These are phyloP conservation scores for Curvularia hawaiiensis DNA, from an alignment of 2,329 filamentous ascomycete genomes.

Conservation along the genomic window DNA sequence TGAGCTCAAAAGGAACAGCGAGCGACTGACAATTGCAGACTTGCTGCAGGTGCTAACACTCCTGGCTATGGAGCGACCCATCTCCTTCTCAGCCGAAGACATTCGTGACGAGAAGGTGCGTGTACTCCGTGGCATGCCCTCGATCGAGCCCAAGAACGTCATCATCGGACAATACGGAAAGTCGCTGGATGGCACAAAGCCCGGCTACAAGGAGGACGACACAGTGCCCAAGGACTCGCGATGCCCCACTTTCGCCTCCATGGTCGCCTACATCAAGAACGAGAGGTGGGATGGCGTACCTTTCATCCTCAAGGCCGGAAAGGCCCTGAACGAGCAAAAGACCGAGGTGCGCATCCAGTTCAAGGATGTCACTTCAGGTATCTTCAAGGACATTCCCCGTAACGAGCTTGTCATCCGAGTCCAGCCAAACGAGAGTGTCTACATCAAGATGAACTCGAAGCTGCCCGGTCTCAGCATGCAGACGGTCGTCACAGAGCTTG, in stretches of 20 bases:
- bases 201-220: conserved; percentile 97
- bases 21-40: conserved; percentile 54
- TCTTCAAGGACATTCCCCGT: conserved; percentile 99
- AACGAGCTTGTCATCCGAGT: conserved; percentile 99
- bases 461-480: conserved; percentile 98
- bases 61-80: conserved; percentile 96
- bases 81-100: conserved; percentile 97
- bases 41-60: conserved; percentile 94
- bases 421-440: conserved; percentile 98
- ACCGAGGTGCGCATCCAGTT: conserved; percentile 99
- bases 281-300: conserved; percentile 99
- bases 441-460: conserved; percentile 99
- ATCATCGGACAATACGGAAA: conserved; percentile 99
- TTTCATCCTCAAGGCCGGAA: conserved; percentile 99
- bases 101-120: conserved; percentile 99
- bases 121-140: conserved; percentile 88
- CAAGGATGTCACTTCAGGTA: conserved; percentile 98
- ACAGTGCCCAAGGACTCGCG: conserved; percentile 96
- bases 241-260: conserved; percentile 96
- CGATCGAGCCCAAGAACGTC: conserved; percentile 98
- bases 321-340: conserved; percentile 99
- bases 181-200: conserved; percentile 94
- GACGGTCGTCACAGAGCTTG: conserved; percentile 97
- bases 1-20: background rate
- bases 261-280: conserved; percentile 99